Percentiles rank a stretch among this genome's conserved stretches.
Evolutionary conservation across 2,329 filamentous ascomycete species (phyloP).

Genomic region (Botrytis fragariae): DNA sequence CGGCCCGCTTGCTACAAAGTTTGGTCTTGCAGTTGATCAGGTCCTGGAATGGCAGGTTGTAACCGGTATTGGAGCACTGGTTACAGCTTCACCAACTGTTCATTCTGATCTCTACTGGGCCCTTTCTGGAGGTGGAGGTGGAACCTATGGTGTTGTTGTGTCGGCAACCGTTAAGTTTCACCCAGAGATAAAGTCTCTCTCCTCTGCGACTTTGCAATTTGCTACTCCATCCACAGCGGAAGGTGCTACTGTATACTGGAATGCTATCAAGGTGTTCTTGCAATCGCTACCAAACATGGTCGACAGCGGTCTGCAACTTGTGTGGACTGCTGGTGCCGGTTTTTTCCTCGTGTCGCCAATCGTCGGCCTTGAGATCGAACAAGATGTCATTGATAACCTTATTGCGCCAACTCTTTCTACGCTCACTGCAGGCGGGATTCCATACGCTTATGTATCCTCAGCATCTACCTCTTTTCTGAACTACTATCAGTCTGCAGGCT

Average conservation of each 20-base stretch:
- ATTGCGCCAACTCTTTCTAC: constrained; percentile 1
- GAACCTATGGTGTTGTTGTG: constrained; percentile 55
- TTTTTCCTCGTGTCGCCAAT: neutral
- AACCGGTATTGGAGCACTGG: constrained; percentile 46
- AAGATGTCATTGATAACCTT: neutral
- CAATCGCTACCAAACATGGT: constrained; percentile 10
- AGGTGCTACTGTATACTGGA: constrained; percentile 13
- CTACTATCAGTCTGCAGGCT: neutral
- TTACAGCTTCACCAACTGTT: constrained; percentile 46
- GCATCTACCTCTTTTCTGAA: neutral
- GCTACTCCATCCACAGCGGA: neutral
- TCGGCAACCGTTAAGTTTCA: constrained; percentile 45
- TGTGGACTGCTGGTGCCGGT: neutral
- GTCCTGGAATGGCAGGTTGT: constrained; percentile 55
- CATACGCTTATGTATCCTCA: constrained; percentile 5
- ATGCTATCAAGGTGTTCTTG: constrained; percentile 11
- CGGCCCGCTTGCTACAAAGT: constrained; percentile 48
- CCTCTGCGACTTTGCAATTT: constrained; percentile 15
- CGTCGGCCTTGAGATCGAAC: neutral
- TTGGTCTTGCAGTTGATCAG: constrained; percentile 59
- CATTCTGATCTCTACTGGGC: constrained; percentile 63
- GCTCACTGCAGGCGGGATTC: neutral
- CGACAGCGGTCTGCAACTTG: constrained; percentile 2
- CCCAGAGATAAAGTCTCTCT: neutral
- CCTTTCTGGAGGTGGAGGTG: constrained; percentile 55